These are phyloP conservation scores for Leishmania aethiopica DNA, from an alignment of 208 protist genomes.

Conservation along the genomic window DNA sequence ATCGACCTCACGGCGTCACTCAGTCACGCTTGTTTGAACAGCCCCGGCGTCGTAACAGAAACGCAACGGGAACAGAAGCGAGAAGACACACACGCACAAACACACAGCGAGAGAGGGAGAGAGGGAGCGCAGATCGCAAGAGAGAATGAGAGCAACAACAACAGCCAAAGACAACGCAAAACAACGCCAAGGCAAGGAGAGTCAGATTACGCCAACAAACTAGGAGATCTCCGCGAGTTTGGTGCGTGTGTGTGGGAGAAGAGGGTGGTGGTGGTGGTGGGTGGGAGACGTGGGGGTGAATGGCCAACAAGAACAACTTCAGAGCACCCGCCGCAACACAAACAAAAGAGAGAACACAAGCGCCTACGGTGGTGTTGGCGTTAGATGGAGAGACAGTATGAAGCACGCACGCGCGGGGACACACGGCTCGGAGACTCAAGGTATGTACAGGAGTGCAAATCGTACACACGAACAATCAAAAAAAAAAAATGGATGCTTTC, in stretches of 20 bases:
- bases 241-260: not conserved
- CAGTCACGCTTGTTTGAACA: not conserved
- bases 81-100: not conserved
- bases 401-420: not conserved
- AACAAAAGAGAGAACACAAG: not conserved
- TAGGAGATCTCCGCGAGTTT: not conserved
- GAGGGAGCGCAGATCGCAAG: not conserved
- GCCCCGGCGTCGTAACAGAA: not conserved
- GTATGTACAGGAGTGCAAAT: not conserved
- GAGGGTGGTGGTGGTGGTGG: not conserved
- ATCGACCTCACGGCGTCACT: not conserved
- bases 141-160: conserved; percentile 8
- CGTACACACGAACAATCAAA: not conserved
- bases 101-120: too few species aligned
- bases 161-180: conserved; percentile 6
- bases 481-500: not conserved
- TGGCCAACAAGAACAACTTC: not conserved
- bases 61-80: not conserved
- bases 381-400: not conserved
- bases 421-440: not conserved
- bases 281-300: not conserved
- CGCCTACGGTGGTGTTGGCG: not conserved
- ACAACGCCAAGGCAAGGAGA: not conserved
- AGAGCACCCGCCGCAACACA: not conserved
- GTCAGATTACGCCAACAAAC: not conserved